Base-by-base conservation (phyloP, 495 filamentous ascomycete genomes). In the Trichoderma reesei region DNA sequence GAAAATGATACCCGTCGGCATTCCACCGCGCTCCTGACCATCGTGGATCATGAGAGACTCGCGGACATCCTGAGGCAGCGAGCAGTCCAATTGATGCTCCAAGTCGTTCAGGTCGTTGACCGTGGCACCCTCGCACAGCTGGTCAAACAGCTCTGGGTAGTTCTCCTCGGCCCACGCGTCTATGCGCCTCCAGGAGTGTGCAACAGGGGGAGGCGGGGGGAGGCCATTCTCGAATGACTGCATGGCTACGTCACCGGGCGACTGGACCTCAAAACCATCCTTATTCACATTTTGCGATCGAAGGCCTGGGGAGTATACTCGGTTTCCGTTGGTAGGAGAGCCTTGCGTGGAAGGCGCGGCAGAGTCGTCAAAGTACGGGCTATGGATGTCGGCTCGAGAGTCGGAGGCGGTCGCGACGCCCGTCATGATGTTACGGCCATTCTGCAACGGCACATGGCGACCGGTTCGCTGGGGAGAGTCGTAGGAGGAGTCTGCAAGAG, bases 71-170 rank as follows among this genome's bases (percentile, higher is more conserved):
- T 92, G 84, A 5, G 94, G 94, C 46, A 99, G 83, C 56, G 91
- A 94, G 76, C 91, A 95, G 72, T 99, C 94, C 39, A 99, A 78
- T 72, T 93, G 90, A 74, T 98, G 91, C 76, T 99, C 94, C 62
- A 99, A 78, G 72, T 99, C 94, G 72, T 96, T 98, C 69, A 98
- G 82, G 72, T 99, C 94, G 73, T 99, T 99, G 62, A 86, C 79
- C 2, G 94, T 96, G 74, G 87, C 90, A 18, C 90, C 90, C 73
- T 95, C 92, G 67, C 91, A 88, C 16, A 98, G 82, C 71, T 98
- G 91, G 74, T 99, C 94, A 68, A 83, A 90, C 34, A 99, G 83
- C 75, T 99, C 94, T 61, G 90, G 88, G 70, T 96, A 99, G 72
- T 97, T 91, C 67, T 91, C 88, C 68, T 98, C 95, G 62, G 89